A percentile compares a stretch with the other conserved stretches of the same genome.
These are phyloP conservation scores for Pelargonium fulgidum DNA, from an alignment of 441 rosid species.

Conservation along the genomic window DNA sequence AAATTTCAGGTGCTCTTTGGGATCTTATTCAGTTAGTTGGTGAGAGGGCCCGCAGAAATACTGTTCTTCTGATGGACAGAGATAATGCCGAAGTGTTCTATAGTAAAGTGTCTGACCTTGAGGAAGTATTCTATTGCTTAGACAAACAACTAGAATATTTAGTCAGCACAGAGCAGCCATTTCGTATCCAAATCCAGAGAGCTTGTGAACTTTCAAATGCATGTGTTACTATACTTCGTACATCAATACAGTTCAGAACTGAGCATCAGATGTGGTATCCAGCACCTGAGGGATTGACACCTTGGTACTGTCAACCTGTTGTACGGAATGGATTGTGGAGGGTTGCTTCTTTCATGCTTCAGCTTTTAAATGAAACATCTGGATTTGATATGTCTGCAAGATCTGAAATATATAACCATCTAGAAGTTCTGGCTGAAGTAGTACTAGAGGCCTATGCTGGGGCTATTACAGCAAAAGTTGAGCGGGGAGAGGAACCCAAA, in stretches of 20 bases:
- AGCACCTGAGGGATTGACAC: conserved; percentile 74
- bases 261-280: conserved; percentile 91
- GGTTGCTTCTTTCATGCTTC: conserved; percentile 66
- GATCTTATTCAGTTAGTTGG: conserved; percentile 93
- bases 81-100: conserved; percentile 96
- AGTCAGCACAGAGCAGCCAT: conserved; percentile 53
- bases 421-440: conserved; percentile 64
- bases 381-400: conserved; percentile 52
- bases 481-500: conserved; percentile 64
- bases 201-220: conserved; percentile 75
- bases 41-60: conserved; percentile 75
- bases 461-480: conserved; percentile 65
- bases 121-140: conserved; percentile 74
- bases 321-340: conserved; percentile 81
- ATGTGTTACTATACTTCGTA: conserved; percentile 53
- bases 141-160: conserved; percentile 61
- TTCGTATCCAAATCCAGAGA: conserved; percentile 57
- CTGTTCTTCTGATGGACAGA: conserved; percentile 95
- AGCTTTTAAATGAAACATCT: conserved; percentile 46
- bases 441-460: conserved; percentile 64
- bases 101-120: conserved; percentile 93
- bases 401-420: conserved; percentile 48
- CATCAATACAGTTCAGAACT: conserved; percentile 59
- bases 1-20: conserved; percentile 77
- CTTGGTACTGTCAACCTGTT: conserved; percentile 62